Evolutionary conservation across 768 basidiomycete genomes (phyloP).

Genomic region (Chalciporus piperatus): DNA sequence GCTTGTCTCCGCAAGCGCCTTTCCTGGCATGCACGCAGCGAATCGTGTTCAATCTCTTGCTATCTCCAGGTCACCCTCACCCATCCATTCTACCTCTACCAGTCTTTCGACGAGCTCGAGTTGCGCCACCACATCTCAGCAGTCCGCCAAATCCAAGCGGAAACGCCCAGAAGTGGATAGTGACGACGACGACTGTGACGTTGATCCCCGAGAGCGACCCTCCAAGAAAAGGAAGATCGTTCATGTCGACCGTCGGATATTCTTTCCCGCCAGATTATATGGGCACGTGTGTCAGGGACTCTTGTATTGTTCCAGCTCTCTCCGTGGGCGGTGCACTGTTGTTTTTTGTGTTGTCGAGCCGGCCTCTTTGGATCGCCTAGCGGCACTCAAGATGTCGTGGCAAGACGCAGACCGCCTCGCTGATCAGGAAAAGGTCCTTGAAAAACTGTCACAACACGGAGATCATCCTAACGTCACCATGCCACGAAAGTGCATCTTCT

Average conservation of each 20-base stretch:
- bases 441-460: background rate
- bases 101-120: too few relatives aligned
- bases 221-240: slow-evolving; percentile 9
- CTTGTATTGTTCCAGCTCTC: slow-evolving; percentile 6
- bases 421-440: background rate
- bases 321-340: slow-evolving; percentile 11
- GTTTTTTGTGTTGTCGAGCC: slow-evolving; percentile 3
- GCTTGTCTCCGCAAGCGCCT: too few relatives aligned
- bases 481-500: background rate
- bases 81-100: too few relatives aligned
- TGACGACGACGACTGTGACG: too few relatives aligned
- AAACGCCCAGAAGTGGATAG: too few relatives aligned
- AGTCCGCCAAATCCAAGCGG: too few relatives aligned
- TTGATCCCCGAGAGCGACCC: too few relatives aligned
- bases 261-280: background rate
- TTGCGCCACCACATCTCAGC: too few relatives aligned
- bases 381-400: slow-evolving; percentile 8
- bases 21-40: too few relatives aligned
- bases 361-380: background rate
- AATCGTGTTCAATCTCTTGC: too few relatives aligned
- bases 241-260: too few relatives aligned
- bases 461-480: slow-evolving; percentile 1
- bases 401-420: slow-evolving; percentile 2
- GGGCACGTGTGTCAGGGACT: background rate
- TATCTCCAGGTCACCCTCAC: too few relatives aligned